Evolutionary conservation across 2,329 filamentous ascomycete genomes (phyloP), one percentile per base, ranked within the genome.

Genomic region (Aspergillus aculeatinus): DNA sequence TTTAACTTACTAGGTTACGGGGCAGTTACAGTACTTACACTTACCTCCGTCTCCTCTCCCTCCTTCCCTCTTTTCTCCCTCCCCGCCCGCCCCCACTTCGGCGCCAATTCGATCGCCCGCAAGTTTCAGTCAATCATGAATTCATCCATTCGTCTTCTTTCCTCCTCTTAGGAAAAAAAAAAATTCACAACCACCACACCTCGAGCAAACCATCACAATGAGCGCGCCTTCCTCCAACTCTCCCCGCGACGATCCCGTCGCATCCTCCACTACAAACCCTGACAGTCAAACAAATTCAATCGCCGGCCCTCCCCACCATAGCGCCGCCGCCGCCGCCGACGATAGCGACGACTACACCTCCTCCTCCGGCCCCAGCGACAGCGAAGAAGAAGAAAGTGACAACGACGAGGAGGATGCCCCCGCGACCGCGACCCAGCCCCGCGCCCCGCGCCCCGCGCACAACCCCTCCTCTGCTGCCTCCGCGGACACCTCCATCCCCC

Each of bases 371-470:
- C 59, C 59, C 23, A 44, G 48, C 35, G 72, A 72, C 6, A 63
- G 66, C 6, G 69, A 72, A 25, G 68, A 71, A 10, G 63, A 67
- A 2, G 65, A 71, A 19, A 61, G 67, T 16, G 65, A 71, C 21
- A 21, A 21, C 4, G 64, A 63, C 6, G 60, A 63, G 11, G 58
- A 61, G 12, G 58, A 61, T 35, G 12, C 4, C 14, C 11, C 11
- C 14, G 12, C 16, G 63, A 67, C 19, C 48, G 44, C 6, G 47
- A 58, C 29, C 39, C 50, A 58, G 19, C 1, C 4, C 31, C 44
- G 52, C 23, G 44, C 39, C 21, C 10, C 25, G 5, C 42, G 21
- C 39, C 29, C 6, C 10, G 16, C 39, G 39, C 39, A 16, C 16
- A 44, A 33, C 16, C 11, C 31, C 21, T 9, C 31, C 50, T 4